phyloP scores from a whole-genome alignment of 495 filamentous ascomycete species.

The Aspergillus bridgeri region DNA sequence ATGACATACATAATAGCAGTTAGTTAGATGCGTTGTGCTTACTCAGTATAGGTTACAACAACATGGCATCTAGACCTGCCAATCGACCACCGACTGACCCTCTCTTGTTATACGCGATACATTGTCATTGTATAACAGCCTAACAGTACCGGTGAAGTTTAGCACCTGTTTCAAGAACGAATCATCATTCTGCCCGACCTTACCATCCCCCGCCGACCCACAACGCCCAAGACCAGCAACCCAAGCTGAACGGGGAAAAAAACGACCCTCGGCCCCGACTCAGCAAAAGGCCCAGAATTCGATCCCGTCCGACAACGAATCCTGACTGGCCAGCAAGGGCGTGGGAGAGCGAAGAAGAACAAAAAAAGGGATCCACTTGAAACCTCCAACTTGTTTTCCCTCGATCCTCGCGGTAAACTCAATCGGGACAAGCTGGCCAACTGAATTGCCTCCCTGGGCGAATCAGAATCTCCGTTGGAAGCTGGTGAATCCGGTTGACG shows the following conservation, averaged over 20 bases:
- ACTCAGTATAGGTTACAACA: too few species aligned
- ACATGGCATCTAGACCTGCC: background rate
- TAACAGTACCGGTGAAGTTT: conserved; percentile 6
- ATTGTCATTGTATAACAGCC: conserved; percentile 21
- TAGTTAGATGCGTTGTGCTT: too few species aligned
- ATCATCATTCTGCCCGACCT: conserved; percentile 8
- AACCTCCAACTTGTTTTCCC: background rate
- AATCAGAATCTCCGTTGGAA: background rate
- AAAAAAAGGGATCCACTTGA: background rate
- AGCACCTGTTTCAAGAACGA: conserved; percentile 3
- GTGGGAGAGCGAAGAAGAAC: background rate
- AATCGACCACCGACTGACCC: background rate
- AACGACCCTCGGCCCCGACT: too few species aligned
- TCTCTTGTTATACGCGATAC: conserved; percentile 5
- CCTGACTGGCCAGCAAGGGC: background rate
- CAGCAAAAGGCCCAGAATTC: background rate
- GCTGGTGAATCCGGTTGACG: background rate
- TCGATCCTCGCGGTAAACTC: background rate
- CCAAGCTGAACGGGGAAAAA: conserved; percentile 1
- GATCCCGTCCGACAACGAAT: background rate
- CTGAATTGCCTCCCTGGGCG: background rate
- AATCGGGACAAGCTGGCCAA: background rate
- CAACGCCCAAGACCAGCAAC: background rate
- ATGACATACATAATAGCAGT: background rate
- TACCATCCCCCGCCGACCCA: background rate